Conservation (phyloP, 441 rosid genomes). For the Manihot esculenta region DNA sequence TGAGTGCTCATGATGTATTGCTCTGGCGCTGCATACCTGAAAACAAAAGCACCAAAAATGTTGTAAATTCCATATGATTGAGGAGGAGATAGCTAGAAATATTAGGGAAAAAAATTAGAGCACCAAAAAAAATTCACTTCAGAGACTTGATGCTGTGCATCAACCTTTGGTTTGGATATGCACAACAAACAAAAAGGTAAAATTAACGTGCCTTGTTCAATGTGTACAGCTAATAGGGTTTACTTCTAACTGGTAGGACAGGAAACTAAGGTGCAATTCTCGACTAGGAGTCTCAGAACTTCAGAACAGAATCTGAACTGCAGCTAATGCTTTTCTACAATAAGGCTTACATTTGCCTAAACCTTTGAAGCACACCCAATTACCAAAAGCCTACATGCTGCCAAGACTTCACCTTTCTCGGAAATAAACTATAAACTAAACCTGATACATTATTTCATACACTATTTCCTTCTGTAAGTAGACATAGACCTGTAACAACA, state of each 20-base stretch:
- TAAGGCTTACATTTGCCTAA: not conserved
- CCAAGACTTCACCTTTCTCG: not conserved
- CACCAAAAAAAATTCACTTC: too few relatives aligned
- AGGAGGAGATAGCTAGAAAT: not conserved
- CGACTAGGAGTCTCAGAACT: not conserved
- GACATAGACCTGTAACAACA: not conserved
- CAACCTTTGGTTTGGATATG: not conserved
- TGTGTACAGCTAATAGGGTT: not conserved
- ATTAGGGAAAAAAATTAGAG: not conserved
- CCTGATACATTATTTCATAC: not conserved
- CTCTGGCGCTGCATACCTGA: constrained; percentile 93
- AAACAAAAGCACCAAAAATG: constrained; percentile 4
- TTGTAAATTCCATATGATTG: constrained; percentile 1
- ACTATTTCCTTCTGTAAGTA: not conserved
- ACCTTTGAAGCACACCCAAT: not conserved
- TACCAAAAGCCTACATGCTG: too few relatives aligned
- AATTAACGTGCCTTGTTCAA: not conserved
- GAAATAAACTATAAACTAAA: not conserved
- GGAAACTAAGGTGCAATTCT: not conserved
- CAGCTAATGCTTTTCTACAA: not conserved
- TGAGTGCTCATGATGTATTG: constrained; percentile 99
- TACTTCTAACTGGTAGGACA: not conserved
- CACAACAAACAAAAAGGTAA: constrained; percentile 1
- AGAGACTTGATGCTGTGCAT: too few relatives aligned
- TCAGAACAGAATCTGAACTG: not conserved